Conservation (phyloP, 768 basidiomycete genomes). For the Mycena latifolia region DNA sequence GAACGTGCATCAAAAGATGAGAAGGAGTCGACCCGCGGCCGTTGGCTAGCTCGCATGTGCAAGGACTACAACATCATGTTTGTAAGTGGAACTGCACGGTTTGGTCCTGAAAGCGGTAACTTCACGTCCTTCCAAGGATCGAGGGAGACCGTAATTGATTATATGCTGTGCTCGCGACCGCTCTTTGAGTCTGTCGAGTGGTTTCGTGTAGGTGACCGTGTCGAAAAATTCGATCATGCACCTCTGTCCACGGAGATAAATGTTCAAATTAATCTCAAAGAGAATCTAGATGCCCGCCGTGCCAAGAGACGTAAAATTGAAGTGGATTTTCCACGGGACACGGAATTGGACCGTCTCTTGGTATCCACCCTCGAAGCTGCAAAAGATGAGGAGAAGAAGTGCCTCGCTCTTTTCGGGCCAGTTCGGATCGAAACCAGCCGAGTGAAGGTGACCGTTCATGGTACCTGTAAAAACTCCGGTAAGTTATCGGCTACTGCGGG, state of each 20-base stretch:
- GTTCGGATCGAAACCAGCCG: no score
- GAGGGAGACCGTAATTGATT: constrained; percentile 18
- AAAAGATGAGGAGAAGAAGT: no score
- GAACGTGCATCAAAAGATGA: constrained; percentile 4
- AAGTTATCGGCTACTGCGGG: no score
- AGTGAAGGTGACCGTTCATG: no score
- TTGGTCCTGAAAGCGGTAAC: constrained; percentile 10
- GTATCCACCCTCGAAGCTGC: no score
- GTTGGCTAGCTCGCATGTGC: neutral
- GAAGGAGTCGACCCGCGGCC: neutral
- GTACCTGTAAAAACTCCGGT: no score
- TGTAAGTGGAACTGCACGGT: constrained; percentile 7
- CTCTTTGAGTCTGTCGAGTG: neutral
- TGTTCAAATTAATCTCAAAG: no score
- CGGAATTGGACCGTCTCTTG: no score
- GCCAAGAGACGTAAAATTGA: no score
- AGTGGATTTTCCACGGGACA: no score
- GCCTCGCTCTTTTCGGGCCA: no score
- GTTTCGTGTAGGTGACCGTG: neutral
- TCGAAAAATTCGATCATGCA: constrained; percentile 13
- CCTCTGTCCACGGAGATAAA: neutral
- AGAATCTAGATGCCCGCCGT: no score
- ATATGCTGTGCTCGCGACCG: constrained; percentile 2
- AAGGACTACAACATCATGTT: constrained; percentile 8
- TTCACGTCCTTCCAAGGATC: constrained; percentile 28